These are phyloP conservation scores for Zygosaccharomyces sapae DNA, from an alignment of 1,139 yeast genomes.

Conservation along the genomic window DNA sequence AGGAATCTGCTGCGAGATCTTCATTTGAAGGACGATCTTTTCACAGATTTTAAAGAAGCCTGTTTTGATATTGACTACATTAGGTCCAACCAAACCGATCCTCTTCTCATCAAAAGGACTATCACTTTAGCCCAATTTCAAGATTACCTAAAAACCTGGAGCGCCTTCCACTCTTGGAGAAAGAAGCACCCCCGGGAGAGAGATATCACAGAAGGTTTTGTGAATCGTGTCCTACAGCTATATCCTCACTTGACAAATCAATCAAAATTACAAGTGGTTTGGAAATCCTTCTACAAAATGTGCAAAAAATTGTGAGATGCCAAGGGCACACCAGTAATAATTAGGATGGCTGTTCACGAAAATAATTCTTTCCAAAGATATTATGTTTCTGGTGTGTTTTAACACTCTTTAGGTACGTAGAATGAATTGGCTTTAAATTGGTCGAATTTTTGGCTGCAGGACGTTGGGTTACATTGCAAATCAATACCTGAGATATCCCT, in stretches of 20 bases:
- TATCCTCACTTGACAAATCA: conserved; percentile 34
- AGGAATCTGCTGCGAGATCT: conserved; percentile 44
- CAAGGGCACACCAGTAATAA: neutral
- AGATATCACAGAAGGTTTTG: conserved; percentile 29
- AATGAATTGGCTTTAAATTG: no score
- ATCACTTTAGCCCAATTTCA: conserved; percentile 45
- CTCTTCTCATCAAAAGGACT: conserved; percentile 42
- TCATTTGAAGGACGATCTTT: conserved; percentile 42
- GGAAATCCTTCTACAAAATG: conserved; percentile 41
- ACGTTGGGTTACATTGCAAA: no score
- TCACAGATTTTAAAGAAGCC: conserved; percentile 40
- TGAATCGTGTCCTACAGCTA: conserved; percentile 25
- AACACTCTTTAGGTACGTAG: no score
- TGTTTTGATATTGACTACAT: conserved; percentile 40
- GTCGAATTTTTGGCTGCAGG: no score
- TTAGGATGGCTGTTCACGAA: no score
- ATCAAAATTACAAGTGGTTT: conserved; percentile 35
- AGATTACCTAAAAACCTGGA: conserved; percentile 58
- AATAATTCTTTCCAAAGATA: no score
- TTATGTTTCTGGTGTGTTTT: no score
- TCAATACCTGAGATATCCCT: no score
- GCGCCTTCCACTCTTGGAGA: conserved; percentile 70
- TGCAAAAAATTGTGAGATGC: conserved; percentile 19
- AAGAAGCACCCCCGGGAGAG: conserved; percentile 33
- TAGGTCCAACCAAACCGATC: conserved; percentile 18